phyloP scores from a whole-genome alignment of 257 asterid genomes.

The Ophiorrhiza pumila region DNA sequence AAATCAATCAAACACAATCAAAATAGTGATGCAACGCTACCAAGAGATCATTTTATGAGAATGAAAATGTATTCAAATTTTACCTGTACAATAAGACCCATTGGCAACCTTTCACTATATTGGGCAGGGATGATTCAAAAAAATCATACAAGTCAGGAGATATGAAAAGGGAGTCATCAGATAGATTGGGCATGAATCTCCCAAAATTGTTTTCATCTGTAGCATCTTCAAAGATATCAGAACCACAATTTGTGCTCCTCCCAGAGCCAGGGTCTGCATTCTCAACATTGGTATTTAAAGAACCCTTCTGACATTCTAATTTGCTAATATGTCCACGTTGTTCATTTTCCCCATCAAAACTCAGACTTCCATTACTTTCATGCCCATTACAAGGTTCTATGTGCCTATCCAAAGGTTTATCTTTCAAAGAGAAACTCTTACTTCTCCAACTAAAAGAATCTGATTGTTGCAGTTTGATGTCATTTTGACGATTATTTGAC shows the following conservation, averaged over 20 bases:
- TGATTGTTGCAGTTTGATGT: slow-evolving; percentile 40
- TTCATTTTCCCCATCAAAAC: slow-evolving; percentile 21
- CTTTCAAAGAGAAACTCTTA: slow-evolving; percentile 56
- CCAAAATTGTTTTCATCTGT: slow-evolving; percentile 41
- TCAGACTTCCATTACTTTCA: slow-evolving; percentile 21
- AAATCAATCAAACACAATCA: slow-evolving; percentile 38
- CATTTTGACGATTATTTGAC: slow-evolving; percentile 28
- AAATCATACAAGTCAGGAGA: slow-evolving; percentile 65
- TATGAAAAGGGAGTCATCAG: slow-evolving; percentile 64
- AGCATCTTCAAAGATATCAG: slow-evolving; percentile 65
- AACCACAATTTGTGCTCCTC: slow-evolving; percentile 51
- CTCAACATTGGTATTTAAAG: slow-evolving; percentile 25
- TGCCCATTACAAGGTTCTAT: slow-evolving; percentile 29
- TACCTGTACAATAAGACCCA: slow-evolving; percentile 89
- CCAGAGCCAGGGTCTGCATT: slow-evolving; percentile 50
- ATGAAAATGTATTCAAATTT: slow-evolving; percentile 10
- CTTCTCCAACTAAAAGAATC: slow-evolving; percentile 69
- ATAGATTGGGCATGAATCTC: slow-evolving; percentile 51
- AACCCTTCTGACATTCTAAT: slow-evolving; percentile 14
- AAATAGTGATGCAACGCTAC: slow-evolving; percentile 16
- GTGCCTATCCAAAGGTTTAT: slow-evolving; percentile 59
- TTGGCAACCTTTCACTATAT: slow-evolving; percentile 87
- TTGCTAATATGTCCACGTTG: slow-evolving; percentile 20
- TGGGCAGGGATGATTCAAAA: slow-evolving; percentile 85
- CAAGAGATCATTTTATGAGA: not conserved